Evolutionary conservation across 2,329 filamentous ascomycete genomes (phyloP).

Genomic region (Alternaria burnsii): DNA sequence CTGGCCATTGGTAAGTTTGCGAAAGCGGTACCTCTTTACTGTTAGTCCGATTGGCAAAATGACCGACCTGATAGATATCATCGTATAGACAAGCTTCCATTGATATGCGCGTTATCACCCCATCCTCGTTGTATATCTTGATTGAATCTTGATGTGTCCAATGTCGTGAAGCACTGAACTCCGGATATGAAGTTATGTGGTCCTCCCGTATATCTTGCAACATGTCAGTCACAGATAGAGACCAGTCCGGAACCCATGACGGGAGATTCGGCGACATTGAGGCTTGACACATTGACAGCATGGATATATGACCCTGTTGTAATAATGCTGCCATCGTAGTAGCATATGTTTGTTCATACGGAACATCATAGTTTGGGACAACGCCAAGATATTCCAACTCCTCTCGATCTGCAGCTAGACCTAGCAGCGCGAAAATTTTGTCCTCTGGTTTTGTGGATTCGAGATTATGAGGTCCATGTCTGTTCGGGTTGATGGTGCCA

Average conservation of each 20-base stretch:
- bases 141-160: background rate
- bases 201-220: background rate
- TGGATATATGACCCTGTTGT: background rate
- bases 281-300: background rate
- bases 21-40: background rate
- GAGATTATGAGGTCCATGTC: conserved; percentile 10
- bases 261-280: background rate
- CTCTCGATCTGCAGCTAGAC: conserved; percentile 22
- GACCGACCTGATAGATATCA: background rate
- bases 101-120: background rate
- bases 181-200: background rate
- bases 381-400: conserved; percentile 15
- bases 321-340: conserved; percentile 1
- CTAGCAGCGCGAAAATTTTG: conserved; percentile 27
- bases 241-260: conserved; percentile 6
- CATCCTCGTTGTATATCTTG: background rate
- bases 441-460: conserved; percentile 23
- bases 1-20: background rate
- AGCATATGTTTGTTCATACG: conserved; percentile 1
- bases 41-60: background rate
- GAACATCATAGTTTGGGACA: conserved; percentile 12
- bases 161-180: background rate
- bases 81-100: background rate
- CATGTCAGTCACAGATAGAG: background rate
- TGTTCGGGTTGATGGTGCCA: background rate